A percentile compares a stretch with the other conserved stretches of the same genome.
Conservation (phyloP, 129 eudicot species). For the Helichrysum umbraculigerum region DNA sequence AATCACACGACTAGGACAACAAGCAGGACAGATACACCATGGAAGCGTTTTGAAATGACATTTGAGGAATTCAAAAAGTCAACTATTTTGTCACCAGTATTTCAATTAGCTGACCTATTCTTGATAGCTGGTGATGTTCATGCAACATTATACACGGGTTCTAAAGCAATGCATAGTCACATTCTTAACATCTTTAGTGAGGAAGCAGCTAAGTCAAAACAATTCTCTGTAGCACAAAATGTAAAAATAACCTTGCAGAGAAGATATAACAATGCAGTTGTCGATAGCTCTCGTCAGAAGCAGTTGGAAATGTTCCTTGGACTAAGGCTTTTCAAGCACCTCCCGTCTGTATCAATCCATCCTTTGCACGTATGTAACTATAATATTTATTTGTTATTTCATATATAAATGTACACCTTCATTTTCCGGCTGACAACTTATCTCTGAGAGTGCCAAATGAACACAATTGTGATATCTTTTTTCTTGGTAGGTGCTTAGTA, state of each 20-base stretch:
- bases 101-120: slow-evolving; percentile 74
- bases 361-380: slow-evolving; percentile 69
- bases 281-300: slow-evolving; percentile 88
- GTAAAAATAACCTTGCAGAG: slow-evolving; percentile 83
- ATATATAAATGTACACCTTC: neutral
- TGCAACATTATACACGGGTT: slow-evolving; percentile 90
- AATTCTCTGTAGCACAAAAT: slow-evolving; percentile 92
- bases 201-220: slow-evolving; percentile 80
- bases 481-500: slow-evolving; percentile 65
- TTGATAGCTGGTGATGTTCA: slow-evolving; percentile 87
- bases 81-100: slow-evolving; percentile 73
- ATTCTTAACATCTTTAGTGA: slow-evolving; percentile 84
- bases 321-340: slow-evolving; percentile 81
- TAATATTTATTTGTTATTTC: slow-evolving; percentile 2
- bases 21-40: slow-evolving; percentile 76
- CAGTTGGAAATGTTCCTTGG: slow-evolving; percentile 94
- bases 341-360: slow-evolving; percentile 64
- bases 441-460: slow-evolving; percentile 14
- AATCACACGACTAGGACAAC: slow-evolving; percentile 59
- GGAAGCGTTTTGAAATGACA: slow-evolving; percentile 94
- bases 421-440: neutral
- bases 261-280: slow-evolving; percentile 92
- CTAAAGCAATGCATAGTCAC: slow-evolving; percentile 98
- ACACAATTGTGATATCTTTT: neutral
- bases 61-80: slow-evolving; percentile 91